Percentiles rank a stretch among this genome's conserved stretches.
Conservation (phyloP, 2,329 filamentous ascomycete species). For the Pezicula carpinea region DNA sequence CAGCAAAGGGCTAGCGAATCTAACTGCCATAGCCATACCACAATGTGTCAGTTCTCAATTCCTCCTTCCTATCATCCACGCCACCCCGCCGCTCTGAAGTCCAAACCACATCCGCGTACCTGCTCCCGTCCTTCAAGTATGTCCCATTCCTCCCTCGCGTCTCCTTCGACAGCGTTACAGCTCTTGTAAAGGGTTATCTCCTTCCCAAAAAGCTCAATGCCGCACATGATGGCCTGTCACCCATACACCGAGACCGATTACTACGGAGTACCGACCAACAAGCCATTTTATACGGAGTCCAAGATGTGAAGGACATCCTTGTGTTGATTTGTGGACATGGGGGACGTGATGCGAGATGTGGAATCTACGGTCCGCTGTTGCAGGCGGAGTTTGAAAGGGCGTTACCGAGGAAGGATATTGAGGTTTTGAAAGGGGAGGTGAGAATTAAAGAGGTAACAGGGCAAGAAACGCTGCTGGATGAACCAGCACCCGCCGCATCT, state of each 20-base stretch:
- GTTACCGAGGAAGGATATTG: slow-evolving; percentile 44
- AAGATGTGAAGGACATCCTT: slow-evolving; percentile 61
- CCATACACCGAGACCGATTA: slow-evolving; percentile 49
- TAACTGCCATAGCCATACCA: slow-evolving; percentile 64
- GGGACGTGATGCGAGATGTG: slow-evolving; percentile 76
- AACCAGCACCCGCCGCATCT: slow-evolving; percentile 31
- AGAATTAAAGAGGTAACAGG: slow-evolving; percentile 1
- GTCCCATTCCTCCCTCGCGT: slow-evolving; percentile 65
- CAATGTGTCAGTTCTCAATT: slow-evolving; percentile 71
- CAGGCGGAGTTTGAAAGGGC: slow-evolving; percentile 63
- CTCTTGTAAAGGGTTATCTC: slow-evolving; percentile 60
- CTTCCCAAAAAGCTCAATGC: slow-evolving; percentile 59
- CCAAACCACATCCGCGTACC: slow-evolving; percentile 61
- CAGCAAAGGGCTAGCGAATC: background rate
- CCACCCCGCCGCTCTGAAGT: slow-evolving; percentile 29
- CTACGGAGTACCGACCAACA: slow-evolving; percentile 48
- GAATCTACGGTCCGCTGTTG: slow-evolving; percentile 71
- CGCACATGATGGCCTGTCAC: slow-evolving; percentile 52
- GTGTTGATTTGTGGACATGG: slow-evolving; percentile 88
- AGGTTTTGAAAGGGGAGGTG: slow-evolving; percentile 43
- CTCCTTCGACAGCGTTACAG: slow-evolving; percentile 49
- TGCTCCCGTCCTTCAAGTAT: slow-evolving; percentile 82
- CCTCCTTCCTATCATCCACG: slow-evolving; percentile 57
- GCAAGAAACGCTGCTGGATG: slow-evolving; percentile 3
- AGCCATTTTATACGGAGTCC: slow-evolving; percentile 49